Base-by-base conservation (phyloP, 78 protist species). In the Dictyostelium capitatum region DNA sequence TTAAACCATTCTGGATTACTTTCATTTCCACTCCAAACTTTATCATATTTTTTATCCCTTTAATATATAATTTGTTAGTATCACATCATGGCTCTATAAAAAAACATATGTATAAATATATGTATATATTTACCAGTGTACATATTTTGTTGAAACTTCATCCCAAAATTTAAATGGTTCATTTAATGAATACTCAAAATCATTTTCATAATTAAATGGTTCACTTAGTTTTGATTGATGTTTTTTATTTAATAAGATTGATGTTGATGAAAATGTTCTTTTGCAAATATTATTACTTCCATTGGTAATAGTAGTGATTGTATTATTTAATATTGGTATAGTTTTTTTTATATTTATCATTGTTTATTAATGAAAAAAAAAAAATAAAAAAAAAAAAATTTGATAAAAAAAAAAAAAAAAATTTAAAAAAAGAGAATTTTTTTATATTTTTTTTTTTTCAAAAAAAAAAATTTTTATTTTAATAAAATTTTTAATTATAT, bases 111-210 rank as follows among this genome's bases (percentile, higher is more conserved):
- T n/a, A n/a, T n/a, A n/a, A n/a, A n/a, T 25, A 48, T 47, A n/a
- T 43, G 20, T 41, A 14, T 0, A 19, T 11, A 23, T n/a, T 79
- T 47, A 84, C 50, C 59, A 37, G 46, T 73, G 51, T 53, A 79
- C 83, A 79, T 79, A 79, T 54, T 79, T 74, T 19, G 81, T 32
- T 50, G 91, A 82, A 19, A 56, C 41, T 0, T 84, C 91, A 74
- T 74, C 75, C 91, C 91, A 84, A 84, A 48, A 84, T 8, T 54
- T 8, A 1, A 37, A 25, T 46, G 57, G 79, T n/a, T 84, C 57
- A 9, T 53, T 12, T 17, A 30, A 12, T 20, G 91, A 50, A 14
- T 84, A 25, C 10, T 84, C 77, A 57, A 19, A 47, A 51, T 84
- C 91, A 25, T 54, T 15, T 57, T 84, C 56, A 74, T 84, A 84